phyloP scores from a whole-genome alignment of 805 yeast species.

The Sporopachydermia quercuum region DNA sequence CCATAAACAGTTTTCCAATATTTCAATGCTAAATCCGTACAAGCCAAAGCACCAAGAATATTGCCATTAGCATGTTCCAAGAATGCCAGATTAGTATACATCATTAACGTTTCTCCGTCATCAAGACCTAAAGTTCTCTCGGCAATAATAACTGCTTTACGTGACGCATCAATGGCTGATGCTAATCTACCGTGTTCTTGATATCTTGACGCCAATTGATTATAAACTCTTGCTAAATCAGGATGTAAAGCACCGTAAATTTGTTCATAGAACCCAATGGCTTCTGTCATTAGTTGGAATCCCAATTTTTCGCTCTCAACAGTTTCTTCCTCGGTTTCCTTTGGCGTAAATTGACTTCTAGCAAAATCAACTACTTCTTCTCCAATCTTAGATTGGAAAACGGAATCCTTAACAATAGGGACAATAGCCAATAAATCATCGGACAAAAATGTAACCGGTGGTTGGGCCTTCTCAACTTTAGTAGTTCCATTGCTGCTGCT shows the following conservation, averaged over 20 bases:
- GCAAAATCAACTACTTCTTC: conserved; percentile 69
- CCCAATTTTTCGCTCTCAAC: conserved; percentile 25
- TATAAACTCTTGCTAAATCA: conserved; percentile 59
- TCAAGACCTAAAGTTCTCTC: conserved; percentile 79
- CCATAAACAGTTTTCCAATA: conserved; percentile 47
- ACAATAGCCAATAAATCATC: conserved; percentile 54
- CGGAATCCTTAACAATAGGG: conserved; percentile 64
- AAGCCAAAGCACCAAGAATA: conserved; percentile 42
- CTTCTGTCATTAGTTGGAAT: conserved; percentile 47
- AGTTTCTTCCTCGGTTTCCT: not conserved
- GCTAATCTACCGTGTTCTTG: conserved; percentile 39
- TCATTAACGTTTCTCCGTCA: conserved; percentile 56
- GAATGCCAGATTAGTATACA: conserved; percentile 61
- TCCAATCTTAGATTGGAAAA: conserved; percentile 48
- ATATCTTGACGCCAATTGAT: conserved; percentile 50
- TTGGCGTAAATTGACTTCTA: conserved; percentile 13
- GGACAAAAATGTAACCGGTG: conserved; percentile 31
- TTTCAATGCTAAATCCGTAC: conserved; percentile 43
- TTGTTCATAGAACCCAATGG: conserved; percentile 63
- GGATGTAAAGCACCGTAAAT: conserved; percentile 70
- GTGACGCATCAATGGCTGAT: conserved; percentile 48
- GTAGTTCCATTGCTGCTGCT: conserved; percentile 3
- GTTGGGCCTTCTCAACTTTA: conserved; percentile 18
- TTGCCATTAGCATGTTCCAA: conserved; percentile 50
- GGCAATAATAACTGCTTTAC: conserved; percentile 54